These are phyloP conservation scores for Alternaria panax DNA, from an alignment of 2,329 filamentous ascomycete species.

Conservation along the genomic window DNA sequence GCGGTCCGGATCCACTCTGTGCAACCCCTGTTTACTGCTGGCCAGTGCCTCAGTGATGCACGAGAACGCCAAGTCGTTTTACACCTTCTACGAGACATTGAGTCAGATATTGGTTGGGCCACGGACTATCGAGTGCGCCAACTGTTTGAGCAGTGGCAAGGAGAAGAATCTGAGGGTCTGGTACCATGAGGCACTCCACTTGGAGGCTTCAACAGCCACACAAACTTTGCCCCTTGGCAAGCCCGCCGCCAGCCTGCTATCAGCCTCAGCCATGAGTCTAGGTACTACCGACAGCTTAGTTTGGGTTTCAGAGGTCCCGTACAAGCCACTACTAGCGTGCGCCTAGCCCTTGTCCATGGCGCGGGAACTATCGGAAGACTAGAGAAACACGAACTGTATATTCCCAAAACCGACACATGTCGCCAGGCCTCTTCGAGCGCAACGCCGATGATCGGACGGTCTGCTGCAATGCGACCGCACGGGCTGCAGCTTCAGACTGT, in stretches of 20 bases:
- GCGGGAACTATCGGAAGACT: conserved; percentile 12
- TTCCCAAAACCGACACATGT: conserved; percentile 2
- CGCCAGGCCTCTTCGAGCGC: conserved; percentile 1
- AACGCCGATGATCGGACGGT: conserved; percentile 8
- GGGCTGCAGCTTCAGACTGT: conserved; percentile 5
- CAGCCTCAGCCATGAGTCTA: conserved; percentile 1
- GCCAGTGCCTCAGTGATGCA: conserved; percentile 64
- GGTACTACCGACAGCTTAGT: conserved; percentile 3
- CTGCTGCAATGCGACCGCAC: conserved; percentile 10
- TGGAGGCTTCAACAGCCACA: conserved; percentile 2
- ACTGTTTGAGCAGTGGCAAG: conserved; percentile 58
- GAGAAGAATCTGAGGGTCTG: conserved; percentile 37
- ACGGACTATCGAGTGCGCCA: conserved; percentile 67
- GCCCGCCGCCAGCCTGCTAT: conserved; percentile 9
- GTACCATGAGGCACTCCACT: conserved; percentile 24
- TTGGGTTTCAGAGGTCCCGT: conserved; percentile 3
- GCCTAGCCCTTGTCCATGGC: conserved; percentile 7
- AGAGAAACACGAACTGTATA: conserved; percentile 7
- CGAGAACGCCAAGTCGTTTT: conserved; percentile 64
- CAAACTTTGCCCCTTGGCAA: conserved; percentile 3
- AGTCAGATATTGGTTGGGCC: conserved; percentile 69
- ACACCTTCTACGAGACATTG: conserved; percentile 64
- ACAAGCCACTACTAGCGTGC: conserved; percentile 10
- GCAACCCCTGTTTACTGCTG: conserved; percentile 68
- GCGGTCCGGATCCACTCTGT: conserved; percentile 65